These are phyloP conservation scores for Grifola frondosa DNA, from an alignment of 1,284 basidiomycete species.

Conservation along the genomic window DNA sequence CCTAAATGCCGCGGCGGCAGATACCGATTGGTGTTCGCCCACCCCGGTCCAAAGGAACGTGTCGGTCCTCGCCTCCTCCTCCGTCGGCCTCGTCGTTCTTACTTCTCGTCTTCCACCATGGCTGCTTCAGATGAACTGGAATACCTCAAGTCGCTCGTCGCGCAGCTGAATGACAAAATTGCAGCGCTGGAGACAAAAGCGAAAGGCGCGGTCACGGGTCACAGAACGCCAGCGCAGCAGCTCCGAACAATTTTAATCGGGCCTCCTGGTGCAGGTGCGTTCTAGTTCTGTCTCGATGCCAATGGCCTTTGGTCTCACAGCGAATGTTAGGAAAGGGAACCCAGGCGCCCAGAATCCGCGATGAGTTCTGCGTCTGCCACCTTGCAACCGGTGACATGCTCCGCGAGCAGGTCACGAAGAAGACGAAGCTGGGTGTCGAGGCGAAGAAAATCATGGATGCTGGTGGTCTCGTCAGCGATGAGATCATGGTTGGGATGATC, in stretches of 20 bases:
- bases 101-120: slow-evolving; percentile 46
- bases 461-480: slow-evolving; percentile 91
- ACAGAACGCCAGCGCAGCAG: slow-evolving; percentile 74
- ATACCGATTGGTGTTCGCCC: slow-evolving; percentile 10
- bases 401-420: slow-evolving; percentile 87
- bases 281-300: neutral
- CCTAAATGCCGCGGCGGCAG: slow-evolving; percentile 11
- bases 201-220: slow-evolving; percentile 40
- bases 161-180: slow-evolving; percentile 83
- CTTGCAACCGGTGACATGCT: slow-evolving; percentile 99
- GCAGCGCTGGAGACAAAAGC: slow-evolving; percentile 65
- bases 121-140: slow-evolving; percentile 73
- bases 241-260: slow-evolving; percentile 91
- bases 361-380: slow-evolving; percentile 96
- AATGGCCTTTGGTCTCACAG: neutral
- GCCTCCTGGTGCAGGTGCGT: slow-evolving; percentile 92
- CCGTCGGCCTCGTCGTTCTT: slow-evolving; percentile 5
- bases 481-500: slow-evolving; percentile 98
- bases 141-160: slow-evolving; percentile 86
- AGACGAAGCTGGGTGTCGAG: slow-evolving; percentile 86
- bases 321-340: slow-evolving; percentile 87
- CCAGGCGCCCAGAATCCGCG: slow-evolving; percentile 91
- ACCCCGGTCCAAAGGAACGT: slow-evolving; percentile 4
- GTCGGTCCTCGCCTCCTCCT: slow-evolving; percentile 8
- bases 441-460: slow-evolving; percentile 99